A percentile compares a stretch with the other conserved stretches of the same genome.
Conservation (phyloP, 129 eudicot species). For the Glebionis coronaria region DNA sequence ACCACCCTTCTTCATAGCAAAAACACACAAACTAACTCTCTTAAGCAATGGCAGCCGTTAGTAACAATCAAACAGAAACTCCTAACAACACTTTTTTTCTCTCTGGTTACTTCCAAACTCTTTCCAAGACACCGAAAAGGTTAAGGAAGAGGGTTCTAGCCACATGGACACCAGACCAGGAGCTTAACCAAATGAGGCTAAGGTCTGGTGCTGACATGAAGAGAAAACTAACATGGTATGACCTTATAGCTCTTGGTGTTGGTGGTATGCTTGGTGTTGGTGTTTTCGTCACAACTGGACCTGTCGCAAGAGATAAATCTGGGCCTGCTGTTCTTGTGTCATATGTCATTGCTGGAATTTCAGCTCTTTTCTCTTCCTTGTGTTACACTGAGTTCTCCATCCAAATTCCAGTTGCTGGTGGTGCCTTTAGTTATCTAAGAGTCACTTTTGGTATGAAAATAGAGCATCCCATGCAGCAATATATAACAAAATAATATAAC, state of each 20-base stretch:
- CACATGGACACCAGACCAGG: constrained; percentile 87
- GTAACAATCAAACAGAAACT: constrained; percentile 28
- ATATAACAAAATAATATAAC: not conserved
- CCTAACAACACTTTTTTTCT: constrained; percentile 25
- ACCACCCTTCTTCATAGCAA: constrained; percentile 29
- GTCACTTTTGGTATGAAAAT: constrained; percentile 67
- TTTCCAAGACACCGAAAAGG: constrained; percentile 61
- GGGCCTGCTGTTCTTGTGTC: constrained; percentile 75
- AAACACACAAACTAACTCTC: constrained; percentile 20
- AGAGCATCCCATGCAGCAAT: not conserved
- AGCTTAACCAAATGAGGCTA: constrained; percentile 65
- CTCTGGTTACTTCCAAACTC: constrained; percentile 42
- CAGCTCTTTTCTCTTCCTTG: constrained; percentile 77
- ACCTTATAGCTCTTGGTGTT: constrained; percentile 65
- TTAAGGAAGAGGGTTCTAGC: constrained; percentile 58
- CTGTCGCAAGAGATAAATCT: constrained; percentile 46
- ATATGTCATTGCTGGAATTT: constrained; percentile 64
- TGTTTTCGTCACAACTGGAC: constrained; percentile 82
- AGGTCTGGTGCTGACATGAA: constrained; percentile 95
- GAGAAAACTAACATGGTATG: constrained; percentile 67
- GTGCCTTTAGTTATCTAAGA: constrained; percentile 82
- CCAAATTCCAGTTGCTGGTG: constrained; percentile 78
- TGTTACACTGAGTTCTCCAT: constrained; percentile 82
- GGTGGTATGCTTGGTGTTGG: constrained; percentile 95
- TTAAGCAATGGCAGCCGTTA: constrained; percentile 35